These are phyloP conservation scores for Ampelocalamus luodianensis DNA, from an alignment of 176 grass and related monocot species.

Conservation along the genomic window DNA sequence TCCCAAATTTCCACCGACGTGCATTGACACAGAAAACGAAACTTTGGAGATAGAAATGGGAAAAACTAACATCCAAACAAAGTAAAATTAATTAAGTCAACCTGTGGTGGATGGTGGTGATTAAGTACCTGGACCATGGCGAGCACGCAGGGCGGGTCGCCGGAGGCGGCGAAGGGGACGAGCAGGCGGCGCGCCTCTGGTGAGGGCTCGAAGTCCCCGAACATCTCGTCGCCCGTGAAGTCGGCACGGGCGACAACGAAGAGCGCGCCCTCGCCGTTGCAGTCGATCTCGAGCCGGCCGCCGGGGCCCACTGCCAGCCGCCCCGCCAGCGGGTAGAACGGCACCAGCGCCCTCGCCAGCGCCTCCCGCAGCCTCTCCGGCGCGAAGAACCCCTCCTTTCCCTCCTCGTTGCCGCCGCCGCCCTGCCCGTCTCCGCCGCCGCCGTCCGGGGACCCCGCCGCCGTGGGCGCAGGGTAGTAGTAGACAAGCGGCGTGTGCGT, in stretches of 20 bases:
- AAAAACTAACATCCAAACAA: not conserved
- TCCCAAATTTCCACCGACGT: conserved; percentile 6
- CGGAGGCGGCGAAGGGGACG: conserved; percentile 57
- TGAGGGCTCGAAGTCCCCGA: conserved; percentile 60
- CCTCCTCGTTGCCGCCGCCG: not conserved
- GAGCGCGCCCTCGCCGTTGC: conserved; percentile 64
- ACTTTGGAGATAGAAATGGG: not conserved
- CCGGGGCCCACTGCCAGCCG: conserved; percentile 22
- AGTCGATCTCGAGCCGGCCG: conserved; percentile 60
- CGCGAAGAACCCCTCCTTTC: conserved; percentile 38
- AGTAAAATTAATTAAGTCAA: not conserved
- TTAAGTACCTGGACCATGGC: conserved; percentile 59
- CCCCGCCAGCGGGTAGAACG: conserved; percentile 74
- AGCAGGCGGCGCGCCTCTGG: conserved; percentile 58
- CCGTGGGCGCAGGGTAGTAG: conserved; percentile 50
- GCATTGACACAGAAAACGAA: not conserved
- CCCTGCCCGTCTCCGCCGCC: not conserved
- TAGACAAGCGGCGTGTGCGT: conserved; percentile 67
- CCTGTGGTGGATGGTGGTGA: not conserved
- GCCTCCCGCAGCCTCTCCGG: conserved; percentile 53
- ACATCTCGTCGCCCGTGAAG: conserved; percentile 49
- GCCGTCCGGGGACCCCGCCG: not conserved
- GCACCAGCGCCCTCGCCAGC: conserved; percentile 59
- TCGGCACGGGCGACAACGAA: conserved; percentile 57
- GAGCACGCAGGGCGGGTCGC: conserved; percentile 57